These are phyloP conservation scores for Cytospora schulzeri DNA, from an alignment of 2,329 filamentous ascomycete species.

Conservation along the genomic window DNA sequence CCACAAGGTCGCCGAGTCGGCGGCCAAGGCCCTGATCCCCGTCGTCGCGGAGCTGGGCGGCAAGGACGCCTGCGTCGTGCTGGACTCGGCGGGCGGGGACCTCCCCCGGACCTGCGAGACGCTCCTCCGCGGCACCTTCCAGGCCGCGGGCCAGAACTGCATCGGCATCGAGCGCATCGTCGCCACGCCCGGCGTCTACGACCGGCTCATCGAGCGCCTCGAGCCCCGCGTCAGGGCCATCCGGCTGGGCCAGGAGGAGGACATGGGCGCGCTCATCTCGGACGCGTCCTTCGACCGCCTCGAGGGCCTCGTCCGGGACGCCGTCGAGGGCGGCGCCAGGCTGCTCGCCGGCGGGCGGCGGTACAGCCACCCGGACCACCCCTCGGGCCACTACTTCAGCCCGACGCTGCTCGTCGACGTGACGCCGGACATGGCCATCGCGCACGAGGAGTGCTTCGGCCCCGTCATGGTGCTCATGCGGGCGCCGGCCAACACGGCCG, in stretches of 20 bases:
- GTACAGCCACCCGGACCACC: slow-evolving; percentile 70
- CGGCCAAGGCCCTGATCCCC: slow-evolving; percentile 83
- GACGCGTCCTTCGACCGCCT: slow-evolving; percentile 73
- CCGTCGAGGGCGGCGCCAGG: slow-evolving; percentile 75
- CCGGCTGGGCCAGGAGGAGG: slow-evolving; percentile 74
- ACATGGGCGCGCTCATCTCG: slow-evolving; percentile 91
- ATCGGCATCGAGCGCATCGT: slow-evolving; percentile 95
- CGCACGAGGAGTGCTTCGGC: slow-evolving; percentile 89
- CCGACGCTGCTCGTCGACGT: slow-evolving; percentile 93
- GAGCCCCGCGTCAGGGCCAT: slow-evolving; percentile 73
- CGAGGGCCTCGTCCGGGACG: slow-evolving; percentile 75
- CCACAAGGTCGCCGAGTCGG: slow-evolving; percentile 82
- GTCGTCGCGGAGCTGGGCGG: slow-evolving; percentile 90
- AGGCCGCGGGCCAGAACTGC: slow-evolving; percentile 95
- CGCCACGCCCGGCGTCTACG: slow-evolving; percentile 75
- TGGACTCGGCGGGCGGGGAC: slow-evolving; percentile 72
- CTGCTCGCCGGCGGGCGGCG: slow-evolving; percentile 80
- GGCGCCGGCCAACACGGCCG: slow-evolving; percentile 59
- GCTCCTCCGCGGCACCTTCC: slow-evolving; percentile 89
- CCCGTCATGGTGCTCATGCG: slow-evolving; percentile 87
- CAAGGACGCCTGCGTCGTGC: slow-evolving; percentile 88
- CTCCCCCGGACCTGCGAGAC: slow-evolving; percentile 76
- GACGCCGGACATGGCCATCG: slow-evolving; percentile 80
- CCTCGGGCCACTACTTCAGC: slow-evolving; percentile 84
- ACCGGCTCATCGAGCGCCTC: slow-evolving; percentile 69